A percentile compares a stretch with the other conserved stretches of the same genome.
Conservation (phyloP, 208 protist genomes). For the Leishmania martiniquensis region DNA sequence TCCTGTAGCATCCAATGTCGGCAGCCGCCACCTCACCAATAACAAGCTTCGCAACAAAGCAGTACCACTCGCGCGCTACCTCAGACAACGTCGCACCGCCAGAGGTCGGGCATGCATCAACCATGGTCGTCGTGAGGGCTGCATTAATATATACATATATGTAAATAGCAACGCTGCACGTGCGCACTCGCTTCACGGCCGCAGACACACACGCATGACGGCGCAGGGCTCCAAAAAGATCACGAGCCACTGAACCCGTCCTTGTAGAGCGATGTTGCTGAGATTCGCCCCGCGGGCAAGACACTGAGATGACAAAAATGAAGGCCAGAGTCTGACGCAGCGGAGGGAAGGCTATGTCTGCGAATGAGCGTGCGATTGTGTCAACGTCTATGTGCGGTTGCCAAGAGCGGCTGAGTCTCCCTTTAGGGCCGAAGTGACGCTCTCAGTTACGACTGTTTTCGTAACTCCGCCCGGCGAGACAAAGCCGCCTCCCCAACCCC, state of each 20-base stretch:
- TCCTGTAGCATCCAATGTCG: constrained; percentile 21
- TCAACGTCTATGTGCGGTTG: not conserved
- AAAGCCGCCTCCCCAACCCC: not conserved
- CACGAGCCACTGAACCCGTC: not conserved
- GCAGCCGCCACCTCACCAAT: constrained; percentile 26
- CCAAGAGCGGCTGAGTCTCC: not conserved
- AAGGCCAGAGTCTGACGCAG: not conserved
- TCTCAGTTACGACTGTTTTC: not conserved
- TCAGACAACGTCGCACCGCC: constrained; percentile 1
- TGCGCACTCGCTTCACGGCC: not conserved
- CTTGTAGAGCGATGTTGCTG: not conserved
- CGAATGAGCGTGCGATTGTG: not conserved
- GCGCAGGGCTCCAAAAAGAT: not conserved
- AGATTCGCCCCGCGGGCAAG: not conserved
- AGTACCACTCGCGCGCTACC: constrained; percentile 24
- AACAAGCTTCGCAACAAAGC: constrained; percentile 24
- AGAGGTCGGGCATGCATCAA: not conserved
- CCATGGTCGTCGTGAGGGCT: not conserved
- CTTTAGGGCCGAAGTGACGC: not conserved
- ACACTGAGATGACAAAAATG: not conserved
- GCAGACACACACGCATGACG: not conserved
- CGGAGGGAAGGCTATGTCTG: not conserved
- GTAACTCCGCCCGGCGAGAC: not conserved
- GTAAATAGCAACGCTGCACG: not conserved
- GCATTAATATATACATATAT: no score